Conservation (phyloP, 805 yeast genomes). For the Saturnispora dispora region DNA sequence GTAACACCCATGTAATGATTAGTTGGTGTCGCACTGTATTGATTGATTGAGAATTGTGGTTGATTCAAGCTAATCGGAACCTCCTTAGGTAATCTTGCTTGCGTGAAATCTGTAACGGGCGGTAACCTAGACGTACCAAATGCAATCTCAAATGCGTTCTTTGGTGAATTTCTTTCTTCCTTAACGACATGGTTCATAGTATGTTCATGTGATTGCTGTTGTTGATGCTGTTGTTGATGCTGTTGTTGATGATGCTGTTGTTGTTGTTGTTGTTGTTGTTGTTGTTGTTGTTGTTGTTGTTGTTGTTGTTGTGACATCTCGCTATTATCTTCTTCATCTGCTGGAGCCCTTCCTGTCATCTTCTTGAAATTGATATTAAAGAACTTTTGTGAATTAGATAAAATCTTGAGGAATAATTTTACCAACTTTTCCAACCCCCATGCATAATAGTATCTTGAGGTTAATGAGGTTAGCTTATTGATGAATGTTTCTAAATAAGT, state of each 20-base stretch:
- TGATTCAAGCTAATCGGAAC: slow-evolving; percentile 1
- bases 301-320: neutral
- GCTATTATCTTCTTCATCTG: neutral
- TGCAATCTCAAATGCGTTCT: slow-evolving; percentile 29
- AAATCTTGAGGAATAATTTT: slow-evolving; percentile 29
- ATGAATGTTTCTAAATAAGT: slow-evolving; percentile 28
- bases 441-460: slow-evolving; percentile 36
- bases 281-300: neutral
- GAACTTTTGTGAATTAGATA: slow-evolving; percentile 28
- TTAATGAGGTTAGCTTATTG: slow-evolving; percentile 28
- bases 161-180: slow-evolving; percentile 12
- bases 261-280: neutral
- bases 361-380: slow-evolving; percentile 26
- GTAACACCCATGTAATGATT: neutral
- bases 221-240: too few species aligned
- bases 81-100: slow-evolving; percentile 5
- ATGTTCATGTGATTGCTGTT: neutral
- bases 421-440: slow-evolving; percentile 37
- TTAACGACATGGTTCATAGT: neutral
- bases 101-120: slow-evolving; percentile 27
- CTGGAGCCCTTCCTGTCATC: slow-evolving; percentile 12
- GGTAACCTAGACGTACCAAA: slow-evolving; percentile 30
- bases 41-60: neutral
- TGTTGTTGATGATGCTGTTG: neutral
- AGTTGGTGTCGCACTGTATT: neutral